Evolutionary conservation across 2,329 filamentous ascomycete genomes (phyloP), one percentile per base, ranked within the genome.

Genomic region (Cordyceps militaris): DNA sequence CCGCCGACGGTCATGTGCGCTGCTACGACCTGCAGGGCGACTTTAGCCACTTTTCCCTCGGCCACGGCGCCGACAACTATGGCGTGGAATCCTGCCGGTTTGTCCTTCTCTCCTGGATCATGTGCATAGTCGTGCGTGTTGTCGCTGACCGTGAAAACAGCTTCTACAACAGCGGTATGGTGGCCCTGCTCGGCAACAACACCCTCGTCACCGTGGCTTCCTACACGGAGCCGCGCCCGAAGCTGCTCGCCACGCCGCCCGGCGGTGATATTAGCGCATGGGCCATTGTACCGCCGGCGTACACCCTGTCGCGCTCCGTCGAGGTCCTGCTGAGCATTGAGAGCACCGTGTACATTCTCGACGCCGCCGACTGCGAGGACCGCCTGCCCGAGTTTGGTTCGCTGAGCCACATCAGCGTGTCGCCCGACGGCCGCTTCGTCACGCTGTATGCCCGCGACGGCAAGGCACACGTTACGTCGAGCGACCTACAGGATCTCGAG

Each of bases 1-100:
- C 91, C 10, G 83, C 88, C 55, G 93, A 99, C 67, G 94, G 94
- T 24, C 93, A 86, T 1, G 93, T 97, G 44, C 82, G 92, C 60
- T 94, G 91, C 71, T 97, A 91, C 70, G 89, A 94, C 67, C 76
- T 99, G n/a, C 89, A 96, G 70, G 90, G 88, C 61, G 93, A 97
- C 69, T 99, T 99, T 69, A 90, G 87, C 16, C 92, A 96, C 59
- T 99, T 97, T 71, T 92, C 89, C 1, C 78, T 99, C 0, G 94
- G 93, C 56, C 87, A 95, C 71, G 89, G 89, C 24, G 87, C 92
- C 24, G 94, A 97, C 66, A 89, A 96, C 63, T 85, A 87, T 66
- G 89, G 93, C 26, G 92, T 99, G 21, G 80, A 85, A 63, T 87
- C 86, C n/a, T 97, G 93, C 75, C 86, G 86, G 73, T 76, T 68